Conservation (phyloP, 1,139 yeast species). For the Suhomyces anneliseae region DNA sequence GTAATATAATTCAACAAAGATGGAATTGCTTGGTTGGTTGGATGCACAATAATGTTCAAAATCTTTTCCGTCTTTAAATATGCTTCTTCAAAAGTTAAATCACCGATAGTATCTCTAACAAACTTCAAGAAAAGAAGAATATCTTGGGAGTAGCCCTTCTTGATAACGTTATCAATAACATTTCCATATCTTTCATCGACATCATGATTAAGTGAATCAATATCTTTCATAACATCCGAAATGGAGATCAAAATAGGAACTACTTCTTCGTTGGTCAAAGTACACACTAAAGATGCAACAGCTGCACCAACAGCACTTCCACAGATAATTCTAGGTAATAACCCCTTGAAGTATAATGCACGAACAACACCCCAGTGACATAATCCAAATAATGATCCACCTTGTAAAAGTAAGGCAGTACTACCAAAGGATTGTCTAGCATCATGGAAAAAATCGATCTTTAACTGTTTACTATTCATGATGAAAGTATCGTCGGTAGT, state of each 20-base stretch:
- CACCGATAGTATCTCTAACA: constrained; percentile 76
- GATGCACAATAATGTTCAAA: constrained; percentile 85
- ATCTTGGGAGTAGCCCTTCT: constrained; percentile 83
- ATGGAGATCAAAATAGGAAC: constrained; percentile 48
- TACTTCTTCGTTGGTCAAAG: constrained; percentile 58
- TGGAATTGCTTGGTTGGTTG: constrained; percentile 72
- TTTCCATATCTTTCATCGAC: constrained; percentile 67
- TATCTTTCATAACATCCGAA: constrained; percentile 52
- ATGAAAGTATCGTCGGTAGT: constrained; percentile 35
- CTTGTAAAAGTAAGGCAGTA: constrained; percentile 86
- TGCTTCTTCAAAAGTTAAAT: constrained; percentile 91
- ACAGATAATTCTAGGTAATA: constrained; percentile 83
- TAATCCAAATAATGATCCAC: constrained; percentile 90
- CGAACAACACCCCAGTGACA: constrained; percentile 92
- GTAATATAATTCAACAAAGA: constrained; percentile 84
- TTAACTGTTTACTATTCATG: constrained; percentile 57
- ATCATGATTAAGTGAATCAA: constrained; percentile 50
- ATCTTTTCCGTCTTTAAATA: constrained; percentile 81
- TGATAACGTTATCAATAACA: constrained; percentile 63
- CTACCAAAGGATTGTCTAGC: constrained; percentile 88
- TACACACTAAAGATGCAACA: constrained; percentile 82
- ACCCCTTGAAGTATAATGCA: constrained; percentile 68
- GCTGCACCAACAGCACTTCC: constrained; percentile 96
- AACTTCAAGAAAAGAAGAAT: constrained; percentile 74
- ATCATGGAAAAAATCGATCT: constrained; percentile 84